A percentile compares a stretch with the other conserved stretches of the same genome.
These are phyloP conservation scores for Pleurotus djamor DNA, from an alignment of 768 basidiomycete genomes.

Conservation along the genomic window DNA sequence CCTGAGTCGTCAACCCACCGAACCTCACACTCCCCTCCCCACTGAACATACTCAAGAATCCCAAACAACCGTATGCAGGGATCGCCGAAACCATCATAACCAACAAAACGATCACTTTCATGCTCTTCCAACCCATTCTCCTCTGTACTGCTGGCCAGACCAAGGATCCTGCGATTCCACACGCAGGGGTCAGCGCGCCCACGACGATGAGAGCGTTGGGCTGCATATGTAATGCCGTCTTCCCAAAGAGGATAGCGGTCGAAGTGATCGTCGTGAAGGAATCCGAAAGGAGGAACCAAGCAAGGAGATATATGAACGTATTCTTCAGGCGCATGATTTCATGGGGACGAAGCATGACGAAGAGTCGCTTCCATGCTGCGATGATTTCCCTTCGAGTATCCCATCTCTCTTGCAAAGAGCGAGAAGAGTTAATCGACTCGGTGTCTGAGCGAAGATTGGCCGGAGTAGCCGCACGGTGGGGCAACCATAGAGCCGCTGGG, in stretches of 20 bases:
- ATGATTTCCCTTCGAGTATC: slow-evolving; percentile 48
- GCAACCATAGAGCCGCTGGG: slow-evolving; percentile 76
- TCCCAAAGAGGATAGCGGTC: slow-evolving; percentile 89
- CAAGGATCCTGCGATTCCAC: slow-evolving; percentile 86
- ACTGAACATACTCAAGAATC: slow-evolving; percentile 60
- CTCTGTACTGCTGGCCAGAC: slow-evolving; percentile 76
- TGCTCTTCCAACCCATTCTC: slow-evolving; percentile 60
- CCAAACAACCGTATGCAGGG: slow-evolving; percentile 81
- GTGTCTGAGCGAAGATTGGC: not conserved
- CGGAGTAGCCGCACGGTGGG: slow-evolving; percentile 30
- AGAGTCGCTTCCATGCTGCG: slow-evolving; percentile 75
- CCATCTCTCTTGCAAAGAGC: slow-evolving; percentile 31
- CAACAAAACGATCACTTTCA: slow-evolving; percentile 61
- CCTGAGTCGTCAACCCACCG: slow-evolving; percentile 74
- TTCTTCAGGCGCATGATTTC: slow-evolving; percentile 76
- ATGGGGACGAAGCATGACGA: slow-evolving; percentile 67
- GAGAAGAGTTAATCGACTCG: not conserved
- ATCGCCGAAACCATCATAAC: slow-evolving; percentile 66
- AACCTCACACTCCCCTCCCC: slow-evolving; percentile 37
- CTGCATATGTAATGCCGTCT: slow-evolving; percentile 82
- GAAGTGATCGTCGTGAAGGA: slow-evolving; percentile 93
- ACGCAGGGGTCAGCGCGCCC: slow-evolving; percentile 71
- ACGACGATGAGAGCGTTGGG: slow-evolving; percentile 76
- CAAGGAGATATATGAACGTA: slow-evolving; percentile 87
- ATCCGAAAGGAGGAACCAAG: slow-evolving; percentile 95